A percentile compares a stretch with the other conserved stretches of the same genome.
phyloP scores from a whole-genome alignment of 2,329 filamentous ascomycete genomes.

The Penicillium sp. region DNA sequence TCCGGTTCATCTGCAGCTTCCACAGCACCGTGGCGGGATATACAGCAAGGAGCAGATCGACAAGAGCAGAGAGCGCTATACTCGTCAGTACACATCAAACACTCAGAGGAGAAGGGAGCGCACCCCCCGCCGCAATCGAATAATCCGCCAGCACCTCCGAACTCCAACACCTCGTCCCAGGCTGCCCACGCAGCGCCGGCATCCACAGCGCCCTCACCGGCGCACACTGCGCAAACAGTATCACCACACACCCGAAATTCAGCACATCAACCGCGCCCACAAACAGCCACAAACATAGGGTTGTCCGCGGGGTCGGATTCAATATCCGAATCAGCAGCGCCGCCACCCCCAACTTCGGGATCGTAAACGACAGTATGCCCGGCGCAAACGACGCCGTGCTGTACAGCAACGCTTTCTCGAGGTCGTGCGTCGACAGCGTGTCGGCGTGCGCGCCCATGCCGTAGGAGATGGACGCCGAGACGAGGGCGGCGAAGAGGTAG shows the following conservation, averaged over 20 bases:
- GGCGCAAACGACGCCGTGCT: slow-evolving; percentile 26
- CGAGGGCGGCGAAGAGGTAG: slow-evolving; percentile 8
- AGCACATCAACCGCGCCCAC: slow-evolving; percentile 27
- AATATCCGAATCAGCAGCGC: slow-evolving; percentile 26
- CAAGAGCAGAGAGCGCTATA: slow-evolving; percentile 26
- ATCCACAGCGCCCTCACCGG: slow-evolving; percentile 40
- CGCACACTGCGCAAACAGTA: slow-evolving; percentile 43
- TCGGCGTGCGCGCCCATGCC: slow-evolving; percentile 10
- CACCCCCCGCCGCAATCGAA: slow-evolving; percentile 40
- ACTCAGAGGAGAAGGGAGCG: slow-evolving; percentile 11
- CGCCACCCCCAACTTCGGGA: slow-evolving; percentile 28
- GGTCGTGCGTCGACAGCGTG: slow-evolving; percentile 18
- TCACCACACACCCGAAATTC: slow-evolving; percentile 34
- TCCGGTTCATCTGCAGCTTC: slow-evolving; percentile 28
- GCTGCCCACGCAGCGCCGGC: slow-evolving; percentile 24
- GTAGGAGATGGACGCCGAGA: slow-evolving; percentile 8
- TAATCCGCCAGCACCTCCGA: slow-evolving; percentile 37
- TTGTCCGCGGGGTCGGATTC: slow-evolving; percentile 21
- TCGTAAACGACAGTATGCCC: slow-evolving; percentile 27
- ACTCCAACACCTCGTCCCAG: slow-evolving; percentile 33
- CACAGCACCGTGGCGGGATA: slow-evolving; percentile 30
- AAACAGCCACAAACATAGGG: slow-evolving; percentile 24
- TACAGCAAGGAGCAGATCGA: slow-evolving; percentile 32
- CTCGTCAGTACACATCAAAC: not conserved
- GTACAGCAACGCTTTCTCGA: slow-evolving; percentile 20